These are phyloP conservation scores for Beauveria scarabaeidicola DNA, from an alignment of 2,329 filamentous ascomycete species.

Conservation along the genomic window DNA sequence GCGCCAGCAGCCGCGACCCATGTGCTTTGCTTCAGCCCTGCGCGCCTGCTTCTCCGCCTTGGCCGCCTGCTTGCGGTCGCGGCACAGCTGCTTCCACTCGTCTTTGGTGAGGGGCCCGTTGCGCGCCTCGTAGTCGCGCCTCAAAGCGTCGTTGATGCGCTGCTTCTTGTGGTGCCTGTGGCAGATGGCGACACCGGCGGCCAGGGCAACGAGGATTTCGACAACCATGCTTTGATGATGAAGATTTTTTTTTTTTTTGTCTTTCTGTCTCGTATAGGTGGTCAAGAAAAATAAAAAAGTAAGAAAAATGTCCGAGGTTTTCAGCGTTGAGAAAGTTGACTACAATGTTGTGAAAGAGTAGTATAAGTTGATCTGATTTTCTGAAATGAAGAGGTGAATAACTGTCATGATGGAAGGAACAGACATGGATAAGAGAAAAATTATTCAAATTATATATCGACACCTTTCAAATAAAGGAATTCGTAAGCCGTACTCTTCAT, in stretches of 20 bases:
- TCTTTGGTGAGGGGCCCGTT: neutral
- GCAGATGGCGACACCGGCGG: slow-evolving; percentile 3
- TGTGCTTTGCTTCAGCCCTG: neutral
- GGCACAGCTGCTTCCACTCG: slow-evolving; percentile 8
- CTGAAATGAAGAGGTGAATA: neutral
- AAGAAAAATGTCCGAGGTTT: neutral
- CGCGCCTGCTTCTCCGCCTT: slow-evolving; percentile 4
- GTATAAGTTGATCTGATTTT: neutral
- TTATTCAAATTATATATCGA: neutral
- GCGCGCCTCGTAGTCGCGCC: neutral
- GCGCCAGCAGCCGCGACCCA: neutral
- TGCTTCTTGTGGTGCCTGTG: slow-evolving; percentile 10
- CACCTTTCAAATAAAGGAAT: neutral
- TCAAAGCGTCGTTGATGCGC: neutral
- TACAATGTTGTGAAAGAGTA: neutral
- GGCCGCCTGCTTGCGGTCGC: slow-evolving; percentile 4
- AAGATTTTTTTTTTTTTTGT: neutral
- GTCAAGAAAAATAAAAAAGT: neutral
- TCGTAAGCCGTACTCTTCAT: neutral
- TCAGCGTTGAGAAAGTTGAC: neutral
- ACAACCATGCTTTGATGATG: neutral
- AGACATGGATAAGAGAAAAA: neutral
- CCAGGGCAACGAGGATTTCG: neutral
- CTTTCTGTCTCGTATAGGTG: neutral
- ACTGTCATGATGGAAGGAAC: neutral